Evolutionary conservation across 2,329 filamentous ascomycete species (phyloP).

Genomic region (Beauveria rudraprayagi): DNA sequence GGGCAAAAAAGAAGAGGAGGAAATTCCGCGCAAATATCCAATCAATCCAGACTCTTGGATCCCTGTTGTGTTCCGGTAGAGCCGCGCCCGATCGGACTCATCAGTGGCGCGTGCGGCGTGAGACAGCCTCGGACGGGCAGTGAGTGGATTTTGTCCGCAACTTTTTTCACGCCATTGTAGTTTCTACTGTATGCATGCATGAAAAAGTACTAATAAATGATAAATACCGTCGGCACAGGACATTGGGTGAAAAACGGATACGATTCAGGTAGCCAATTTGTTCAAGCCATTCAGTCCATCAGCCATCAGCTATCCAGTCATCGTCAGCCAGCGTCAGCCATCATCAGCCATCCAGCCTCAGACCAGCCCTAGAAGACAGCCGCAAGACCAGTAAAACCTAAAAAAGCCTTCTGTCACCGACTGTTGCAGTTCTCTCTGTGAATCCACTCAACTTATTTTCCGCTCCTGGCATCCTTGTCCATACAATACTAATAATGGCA

Average conservation of each 20-base stretch:
- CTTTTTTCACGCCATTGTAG: too few relatives aligned
- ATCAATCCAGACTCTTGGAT: neutral
- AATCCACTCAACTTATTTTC: neutral
- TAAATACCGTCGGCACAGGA: too few relatives aligned
- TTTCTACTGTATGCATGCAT: too few relatives aligned
- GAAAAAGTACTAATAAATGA: too few relatives aligned
- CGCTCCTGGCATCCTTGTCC: neutral
- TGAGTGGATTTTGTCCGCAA: neutral
- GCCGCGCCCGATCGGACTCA: slow-evolving; percentile 7
- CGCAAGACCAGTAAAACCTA: neutral
- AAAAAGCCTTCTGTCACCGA: neutral
- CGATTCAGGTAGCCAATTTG: too few relatives aligned
- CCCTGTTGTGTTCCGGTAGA: slow-evolving; percentile 6
- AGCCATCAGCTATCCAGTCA: too few relatives aligned
- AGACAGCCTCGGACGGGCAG: neutral
- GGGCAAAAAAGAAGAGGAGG: neutral
- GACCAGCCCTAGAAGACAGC: too few relatives aligned
- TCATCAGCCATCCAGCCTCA: too few relatives aligned
- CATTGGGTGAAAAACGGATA: too few relatives aligned
- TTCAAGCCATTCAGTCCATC: too few relatives aligned
- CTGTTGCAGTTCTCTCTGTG: neutral
- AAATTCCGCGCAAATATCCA: neutral
- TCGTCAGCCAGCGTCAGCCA: too few relatives aligned
- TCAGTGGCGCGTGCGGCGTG: neutral
- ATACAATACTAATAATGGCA: too few relatives aligned